Evolutionary conservation across 2,329 filamentous ascomycete species (phyloP), one percentile per base, ranked within the genome.

Genomic region (Aspergillus sojae): DNA sequence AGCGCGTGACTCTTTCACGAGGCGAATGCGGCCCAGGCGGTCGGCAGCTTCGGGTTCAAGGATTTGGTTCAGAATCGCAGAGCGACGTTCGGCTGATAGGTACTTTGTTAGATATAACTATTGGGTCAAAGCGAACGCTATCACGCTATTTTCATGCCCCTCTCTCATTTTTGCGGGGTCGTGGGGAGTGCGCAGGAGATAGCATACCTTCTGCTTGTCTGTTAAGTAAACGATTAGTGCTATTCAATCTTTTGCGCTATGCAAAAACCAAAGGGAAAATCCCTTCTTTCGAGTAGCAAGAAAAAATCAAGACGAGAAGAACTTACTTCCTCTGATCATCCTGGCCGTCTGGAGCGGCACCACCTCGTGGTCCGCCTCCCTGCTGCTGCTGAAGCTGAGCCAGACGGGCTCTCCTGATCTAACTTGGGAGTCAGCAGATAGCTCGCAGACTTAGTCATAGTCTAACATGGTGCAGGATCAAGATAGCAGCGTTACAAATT

Each of bases 11-110:
- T 94, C 93, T 81, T 98, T 98, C 75, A 99, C 95, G 65, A 99
- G 89, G 39, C 94, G 91, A 81, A 99, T 98, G 69, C 95, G 92
- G 62, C 92, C 93, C 1, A 99, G 86, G 16, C 95, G 91, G 81
- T 99, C 95, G 65, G 93, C 91, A 21, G 95, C 95, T 75, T 94
- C 93, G 69, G 95, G 95, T 73, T 94, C 90, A 66, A 99, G 92
- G 82, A 99, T 98, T 80, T 98, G 95, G 71, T 86, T 87, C 66
- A 99, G 89, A 71, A 97, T 91, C 23, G 75, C 64, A 63, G 75
- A 68, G 62, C 73, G 75, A 59, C 74, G 75, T 34, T 78, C 75
- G 60, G 71, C 75, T 76, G 61, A 5, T 26, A 43, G 39, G 59
- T 10, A 30, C 19, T 19, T 19, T 45, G 28, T 12, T 48, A 39